Percentiles rank a stretch among this genome's conserved stretches.
Conservation (phyloP, 2,329 filamentous ascomycete genomes). For the Blastomyces gilchristii region DNA sequence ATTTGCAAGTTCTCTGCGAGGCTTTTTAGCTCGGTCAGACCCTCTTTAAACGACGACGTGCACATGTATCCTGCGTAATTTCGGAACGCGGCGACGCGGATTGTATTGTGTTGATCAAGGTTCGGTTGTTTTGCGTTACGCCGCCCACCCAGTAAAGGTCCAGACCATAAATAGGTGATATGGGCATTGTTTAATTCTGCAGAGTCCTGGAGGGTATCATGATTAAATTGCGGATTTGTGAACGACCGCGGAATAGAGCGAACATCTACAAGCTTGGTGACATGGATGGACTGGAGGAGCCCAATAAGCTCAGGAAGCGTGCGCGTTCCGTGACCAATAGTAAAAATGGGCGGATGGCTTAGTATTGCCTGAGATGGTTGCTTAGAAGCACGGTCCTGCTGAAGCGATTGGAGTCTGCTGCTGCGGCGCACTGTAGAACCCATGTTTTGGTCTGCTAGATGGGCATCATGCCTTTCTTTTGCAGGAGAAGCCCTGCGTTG, state of each 20-base stretch:
- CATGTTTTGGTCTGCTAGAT: not conserved
- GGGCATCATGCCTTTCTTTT: not conserved
- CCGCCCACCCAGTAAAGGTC: not conserved
- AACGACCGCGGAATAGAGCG: conserved; percentile 11
- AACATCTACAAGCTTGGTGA: conserved; percentile 11
- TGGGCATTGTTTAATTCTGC: conserved; percentile 6
- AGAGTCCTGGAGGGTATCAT: conserved; percentile 8
- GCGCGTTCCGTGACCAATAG: conserved; percentile 8
- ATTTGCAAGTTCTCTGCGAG: not conserved
- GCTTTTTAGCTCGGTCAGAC: conserved; percentile 5
- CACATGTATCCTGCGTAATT: conserved; percentile 13
- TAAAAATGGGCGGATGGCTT: not conserved
- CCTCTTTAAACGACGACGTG: conserved; percentile 7
- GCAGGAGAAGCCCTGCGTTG: not conserved
- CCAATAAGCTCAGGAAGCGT: conserved; percentile 8
- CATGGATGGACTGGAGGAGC: conserved; percentile 11
- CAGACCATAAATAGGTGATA: not conserved
- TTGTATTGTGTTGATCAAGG: conserved; percentile 9
- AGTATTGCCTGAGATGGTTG: not conserved
- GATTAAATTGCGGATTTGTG: conserved; percentile 13
- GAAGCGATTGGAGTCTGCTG: not conserved
- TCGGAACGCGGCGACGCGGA: conserved; percentile 11
- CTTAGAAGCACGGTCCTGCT: not conserved
- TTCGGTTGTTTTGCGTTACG: conserved; percentile 9
- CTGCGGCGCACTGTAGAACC: not conserved